Conservation (phyloP, 331 rosid genomes). For the Rosa hybrid region DNA sequence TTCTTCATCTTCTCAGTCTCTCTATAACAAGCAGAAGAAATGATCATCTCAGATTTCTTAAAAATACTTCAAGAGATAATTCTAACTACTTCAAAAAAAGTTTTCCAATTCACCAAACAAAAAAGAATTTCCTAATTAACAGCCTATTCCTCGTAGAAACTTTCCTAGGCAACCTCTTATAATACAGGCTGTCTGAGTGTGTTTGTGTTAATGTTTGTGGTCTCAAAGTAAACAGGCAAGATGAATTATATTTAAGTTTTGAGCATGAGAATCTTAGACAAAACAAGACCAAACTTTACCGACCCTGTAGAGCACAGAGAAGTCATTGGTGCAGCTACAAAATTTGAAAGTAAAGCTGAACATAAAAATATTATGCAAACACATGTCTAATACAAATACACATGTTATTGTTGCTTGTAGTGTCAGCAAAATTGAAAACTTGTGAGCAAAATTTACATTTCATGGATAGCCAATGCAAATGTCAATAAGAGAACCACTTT, state of each 20-base stretch:
- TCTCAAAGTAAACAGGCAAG: background rate
- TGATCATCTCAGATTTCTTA: background rate
- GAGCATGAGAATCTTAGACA: background rate
- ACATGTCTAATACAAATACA: background rate
- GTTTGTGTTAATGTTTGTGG: background rate
- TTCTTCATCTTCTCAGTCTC: conserved; percentile 31
- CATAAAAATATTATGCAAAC: background rate
- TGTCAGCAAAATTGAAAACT: conserved; percentile 7
- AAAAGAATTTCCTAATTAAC: background rate
- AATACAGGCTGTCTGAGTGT: background rate
- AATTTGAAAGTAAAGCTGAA: conserved; percentile 1
- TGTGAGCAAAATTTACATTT: background rate
- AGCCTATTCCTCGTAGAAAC: background rate
- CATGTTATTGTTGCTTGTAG: conserved; percentile 1
- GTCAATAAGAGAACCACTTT: background rate
- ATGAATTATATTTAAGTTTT: background rate
- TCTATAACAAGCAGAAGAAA: conserved; percentile 22
- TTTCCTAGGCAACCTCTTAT: background rate
- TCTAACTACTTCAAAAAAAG: background rate
- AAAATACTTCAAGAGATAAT: background rate
- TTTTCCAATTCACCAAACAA: background rate
- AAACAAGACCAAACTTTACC: conserved; percentile 33
- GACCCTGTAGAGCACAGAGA: conserved; percentile 8
- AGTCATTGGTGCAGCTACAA: conserved; percentile 31
- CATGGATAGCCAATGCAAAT: conserved; percentile 4